phyloP scores from a whole-genome alignment of 345 rosid genomes.

The Lumnitzera racemosa region DNA sequence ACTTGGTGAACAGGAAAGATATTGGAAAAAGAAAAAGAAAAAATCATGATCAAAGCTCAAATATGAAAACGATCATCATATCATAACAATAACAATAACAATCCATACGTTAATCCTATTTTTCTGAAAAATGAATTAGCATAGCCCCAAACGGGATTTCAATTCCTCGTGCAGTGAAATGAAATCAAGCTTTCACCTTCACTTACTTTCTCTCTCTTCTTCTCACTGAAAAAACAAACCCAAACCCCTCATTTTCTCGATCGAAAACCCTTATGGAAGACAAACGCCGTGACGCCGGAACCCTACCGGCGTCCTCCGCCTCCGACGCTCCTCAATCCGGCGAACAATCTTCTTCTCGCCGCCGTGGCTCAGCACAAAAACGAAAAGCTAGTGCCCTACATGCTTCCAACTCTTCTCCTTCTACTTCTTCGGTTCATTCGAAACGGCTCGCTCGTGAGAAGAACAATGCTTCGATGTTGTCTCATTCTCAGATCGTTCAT shows the following conservation, averaged over 20 bases:
- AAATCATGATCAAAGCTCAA: no score
- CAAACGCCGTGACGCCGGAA: constrained; percentile 47
- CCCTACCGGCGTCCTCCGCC: constrained; percentile 24
- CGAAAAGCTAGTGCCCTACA: constrained; percentile 57
- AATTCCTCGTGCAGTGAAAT: no score
- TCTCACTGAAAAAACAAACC: neutral
- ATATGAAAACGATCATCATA: no score
- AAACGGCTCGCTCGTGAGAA: constrained; percentile 85
- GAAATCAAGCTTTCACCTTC: no score
- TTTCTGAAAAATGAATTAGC: no score
- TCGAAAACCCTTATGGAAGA: constrained; percentile 42
- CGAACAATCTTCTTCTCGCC: constrained; percentile 56
- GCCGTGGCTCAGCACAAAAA: constrained; percentile 65
- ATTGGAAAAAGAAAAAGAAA: no score
- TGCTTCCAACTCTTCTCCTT: constrained; percentile 34
- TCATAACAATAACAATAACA: no score
- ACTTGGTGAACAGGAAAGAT: no score
- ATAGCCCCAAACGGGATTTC: no score
- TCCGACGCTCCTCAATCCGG: constrained; percentile 41
- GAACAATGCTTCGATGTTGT: constrained; percentile 22
- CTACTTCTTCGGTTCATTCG: constrained; percentile 53
- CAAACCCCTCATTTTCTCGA: constrained; percentile 1
- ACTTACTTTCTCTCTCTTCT: no score
- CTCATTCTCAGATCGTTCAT: constrained; percentile 48
- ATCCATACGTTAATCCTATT: no score